Base-by-base conservation (phyloP, 2,329 filamentous ascomycete genomes). In the Scedosporium apiospermum region DNA sequence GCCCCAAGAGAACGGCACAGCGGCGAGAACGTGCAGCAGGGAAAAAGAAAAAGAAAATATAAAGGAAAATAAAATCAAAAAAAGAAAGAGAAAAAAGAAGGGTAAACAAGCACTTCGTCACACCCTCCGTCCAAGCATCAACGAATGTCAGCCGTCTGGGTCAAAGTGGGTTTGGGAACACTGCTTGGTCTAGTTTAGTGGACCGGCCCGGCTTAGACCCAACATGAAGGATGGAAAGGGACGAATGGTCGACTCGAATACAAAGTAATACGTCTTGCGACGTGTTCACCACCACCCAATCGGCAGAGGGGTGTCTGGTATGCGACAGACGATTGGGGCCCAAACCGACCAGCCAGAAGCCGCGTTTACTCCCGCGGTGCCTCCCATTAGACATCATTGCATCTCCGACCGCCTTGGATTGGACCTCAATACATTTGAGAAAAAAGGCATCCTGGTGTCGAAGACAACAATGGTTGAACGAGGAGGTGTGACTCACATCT, bases 351-450 rank as follows among this genome's bases (percentile, higher is more conserved):
- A 61, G 42, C 59, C 59, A 61, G 59, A 61, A 26, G 23, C 26
- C 59, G n/a, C 18, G 6, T 12, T 14, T 49, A 14, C 26, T 30
- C 27, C 44, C 26, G 16, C 27, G 1, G 34, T 27, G 16, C 10
- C 49, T 61, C 49, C 26, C 49, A 51, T 61, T 30, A 44, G 60
- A 61, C 60, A 61, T 55, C 60, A 61, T 23, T 61, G 60, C 60
- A 55, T 61, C 49, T 42, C 51, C 38, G 46, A 55, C 49, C 41
- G 60, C 49, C 53, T 57, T 27, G 44, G 46, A 55, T 61, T 61
- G 60, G 60, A 61, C 42, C 38, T 26, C 60, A 38, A 61, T 55
- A 55, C 60, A 61, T 61, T 18, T 18, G 4, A 18, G 7, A 6
- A 41, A 55, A 44, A 51, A 61, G 34, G 57, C 21, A 49, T 60